A percentile compares a stretch with the other conserved stretches of the same genome.
Conservation (phyloP, 768 basidiomycete species). For the Tremella mesenterica region DNA sequence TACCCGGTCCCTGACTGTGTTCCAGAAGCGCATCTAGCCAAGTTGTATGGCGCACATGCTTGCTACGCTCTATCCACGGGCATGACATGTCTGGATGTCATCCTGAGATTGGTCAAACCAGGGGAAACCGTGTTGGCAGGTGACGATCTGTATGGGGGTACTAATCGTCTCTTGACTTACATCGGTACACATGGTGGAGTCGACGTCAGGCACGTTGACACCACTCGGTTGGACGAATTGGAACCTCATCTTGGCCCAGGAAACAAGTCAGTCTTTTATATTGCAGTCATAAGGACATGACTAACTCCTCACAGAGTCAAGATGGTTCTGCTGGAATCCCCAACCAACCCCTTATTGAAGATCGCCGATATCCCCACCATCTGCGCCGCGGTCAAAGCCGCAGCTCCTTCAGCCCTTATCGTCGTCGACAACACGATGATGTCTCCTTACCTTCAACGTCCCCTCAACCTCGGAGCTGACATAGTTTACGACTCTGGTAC, state of each 20-base stretch:
- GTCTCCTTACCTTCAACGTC: conserved; percentile 94
- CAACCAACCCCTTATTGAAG: conserved; percentile 94
- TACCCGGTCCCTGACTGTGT: not conserved
- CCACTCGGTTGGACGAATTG: conserved; percentile 50
- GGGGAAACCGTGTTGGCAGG: conserved; percentile 94
- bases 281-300: not conserved
- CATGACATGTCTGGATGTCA: conserved; percentile 95
- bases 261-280: conserved; percentile 22
- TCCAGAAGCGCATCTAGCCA: conserved; percentile 89
- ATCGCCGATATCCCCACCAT: conserved; percentile 82
- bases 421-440: conserved; percentile 93
- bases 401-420: conserved; percentile 36
- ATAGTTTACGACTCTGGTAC: conserved; percentile 97
- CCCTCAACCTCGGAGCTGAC: conserved; percentile 90
- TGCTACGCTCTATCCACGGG: conserved; percentile 91
- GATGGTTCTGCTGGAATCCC: conserved; percentile 95
- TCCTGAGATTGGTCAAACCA: conserved; percentile 85
- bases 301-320: conserved; percentile 41
- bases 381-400: conserved; percentile 65
- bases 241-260: conserved; percentile 24
- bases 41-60: conserved; percentile 85
- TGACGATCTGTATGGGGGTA: conserved; percentile 95
- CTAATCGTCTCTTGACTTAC: conserved; percentile 86
- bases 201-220: conserved; percentile 85
- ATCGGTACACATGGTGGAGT: conserved; percentile 79